Evolutionary conservation across 768 basidiomycete species (phyloP), one percentile per base, ranked within the genome.

Genomic region (Collybiopsis confluens): DNA sequence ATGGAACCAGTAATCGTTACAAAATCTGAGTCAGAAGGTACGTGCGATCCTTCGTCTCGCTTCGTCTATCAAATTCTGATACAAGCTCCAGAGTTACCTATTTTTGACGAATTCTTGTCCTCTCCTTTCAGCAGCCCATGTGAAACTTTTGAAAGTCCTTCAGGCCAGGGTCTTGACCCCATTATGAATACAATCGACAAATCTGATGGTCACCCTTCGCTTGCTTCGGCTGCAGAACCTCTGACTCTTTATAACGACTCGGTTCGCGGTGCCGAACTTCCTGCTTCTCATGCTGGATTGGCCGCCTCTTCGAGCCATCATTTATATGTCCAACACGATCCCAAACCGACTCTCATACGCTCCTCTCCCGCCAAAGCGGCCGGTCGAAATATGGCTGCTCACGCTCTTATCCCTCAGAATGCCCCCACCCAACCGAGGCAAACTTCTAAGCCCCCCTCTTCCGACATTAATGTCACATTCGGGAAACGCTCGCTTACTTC

Each of bases 371-470:
- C 40, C 6, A 35, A 36, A 18, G 40, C 38, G 7, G 16, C 49
- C 59, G 82, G 88, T 58, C 84, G 81, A 67, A 84, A 85, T 63
- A 69, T 85, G 38, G 79, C 79, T 3, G 84, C 88, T 4, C 79
- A 80, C 28, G 62, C 76, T 2, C 76, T 90, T n/a, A 78, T 92
- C 16, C 77, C 85, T 15, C 64, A 83, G 59, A 82, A 88, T 51
- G 92, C 92, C 1, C 91, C 92, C 1, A 90, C 86, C 1, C 92
- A 93, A 63, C 44, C 79, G 0, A 83, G 92, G 58, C 79, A 79
- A 18, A 92, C 92, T 62, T 62, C 80, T 15, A 76, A 76, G 0
- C 83, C 88, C 0, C 90, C 89, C 0, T 30, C 47, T n/a, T 65
- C 76, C 1, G 90, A 90, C 16, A 76, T 83, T 46, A 93, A 91